phyloP scores from a whole-genome alignment of 371 early-diverging fungal species.

The Coemansia sp. region DNA sequence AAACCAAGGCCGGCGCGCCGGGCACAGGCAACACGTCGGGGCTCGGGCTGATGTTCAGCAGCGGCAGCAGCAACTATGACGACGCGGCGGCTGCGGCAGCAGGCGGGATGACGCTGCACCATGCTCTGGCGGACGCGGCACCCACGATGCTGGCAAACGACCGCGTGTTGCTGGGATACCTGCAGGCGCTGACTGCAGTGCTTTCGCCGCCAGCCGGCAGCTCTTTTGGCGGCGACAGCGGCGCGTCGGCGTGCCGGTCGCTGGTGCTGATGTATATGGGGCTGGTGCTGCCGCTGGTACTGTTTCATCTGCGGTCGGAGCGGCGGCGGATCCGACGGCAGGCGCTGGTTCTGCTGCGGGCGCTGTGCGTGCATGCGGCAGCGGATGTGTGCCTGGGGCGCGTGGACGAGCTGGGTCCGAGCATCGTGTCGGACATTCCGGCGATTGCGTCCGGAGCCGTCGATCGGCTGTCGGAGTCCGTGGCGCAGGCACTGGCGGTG shows the following conservation, averaged over 20 bases:
- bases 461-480: slow-evolving; percentile 55
- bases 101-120: neutral
- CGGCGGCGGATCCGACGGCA: slow-evolving; percentile 71
- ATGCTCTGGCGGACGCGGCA: slow-evolving; percentile 1
- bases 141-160: slow-evolving; percentile 55
- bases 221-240: slow-evolving; percentile 63
- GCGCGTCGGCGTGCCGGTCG: slow-evolving; percentile 51
- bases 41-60: slow-evolving; percentile 28
- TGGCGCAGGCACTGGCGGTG: slow-evolving; percentile 55
- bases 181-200: slow-evolving; percentile 70
- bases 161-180: slow-evolving; percentile 58
- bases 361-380: slow-evolving; percentile 68
- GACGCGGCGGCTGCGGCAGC: neutral
- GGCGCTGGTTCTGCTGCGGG: slow-evolving; percentile 74
- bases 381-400: slow-evolving; percentile 65
- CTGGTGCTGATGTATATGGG: slow-evolving; percentile 53
- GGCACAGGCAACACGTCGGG: slow-evolving; percentile 16
- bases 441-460: slow-evolving; percentile 65
- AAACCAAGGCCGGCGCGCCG: neutral
- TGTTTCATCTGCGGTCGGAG: slow-evolving; percentile 80
- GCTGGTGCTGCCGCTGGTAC: slow-evolving; percentile 70
- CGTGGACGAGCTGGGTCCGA: slow-evolving; percentile 72
- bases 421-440: slow-evolving; percentile 78
- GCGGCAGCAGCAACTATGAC: neutral
- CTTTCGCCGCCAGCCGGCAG: slow-evolving; percentile 59